Conservation (phyloP, 73 alveolate species). For the Stentor coeruleus region DNA sequence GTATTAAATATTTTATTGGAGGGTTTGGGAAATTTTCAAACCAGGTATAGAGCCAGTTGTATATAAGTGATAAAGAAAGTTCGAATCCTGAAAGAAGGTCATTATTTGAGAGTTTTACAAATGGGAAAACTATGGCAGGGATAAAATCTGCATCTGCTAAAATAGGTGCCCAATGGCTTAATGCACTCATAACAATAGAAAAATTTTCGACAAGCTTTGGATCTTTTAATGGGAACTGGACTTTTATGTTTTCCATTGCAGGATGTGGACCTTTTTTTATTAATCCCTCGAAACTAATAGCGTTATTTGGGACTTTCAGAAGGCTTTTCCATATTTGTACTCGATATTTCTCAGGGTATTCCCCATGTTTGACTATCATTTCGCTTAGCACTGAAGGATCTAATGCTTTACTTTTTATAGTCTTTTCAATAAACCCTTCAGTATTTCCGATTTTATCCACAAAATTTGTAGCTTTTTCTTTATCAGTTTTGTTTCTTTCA, state of each 20-base stretch:
- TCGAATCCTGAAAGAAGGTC: constrained; percentile 12
- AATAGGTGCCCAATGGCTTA: constrained; percentile 56
- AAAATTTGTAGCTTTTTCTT: too few relatives aligned
- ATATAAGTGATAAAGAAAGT: background rate
- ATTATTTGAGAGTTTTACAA: constrained; percentile 20
- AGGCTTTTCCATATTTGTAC: constrained; percentile 38
- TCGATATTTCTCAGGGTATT: constrained; percentile 61
- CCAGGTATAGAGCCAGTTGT: constrained; percentile 17
- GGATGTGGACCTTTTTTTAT: constrained; percentile 46
- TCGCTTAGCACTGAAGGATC: too few relatives aligned
- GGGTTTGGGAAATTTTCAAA: constrained; percentile 24
- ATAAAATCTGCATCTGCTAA: constrained; percentile 44
- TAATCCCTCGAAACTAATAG: constrained; percentile 31
- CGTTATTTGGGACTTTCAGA: constrained; percentile 45
- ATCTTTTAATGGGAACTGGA: constrained; percentile 31
- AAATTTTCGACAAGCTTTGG: constrained; percentile 30
- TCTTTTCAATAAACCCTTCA: too few relatives aligned
- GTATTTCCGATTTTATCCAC: too few relatives aligned
- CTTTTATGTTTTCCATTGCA: constrained; percentile 26
- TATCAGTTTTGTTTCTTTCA: too few relatives aligned
- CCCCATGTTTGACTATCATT: constrained; percentile 48
- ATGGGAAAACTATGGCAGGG: constrained; percentile 58
- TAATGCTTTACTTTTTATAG: too few relatives aligned
- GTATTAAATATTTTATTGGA: background rate
- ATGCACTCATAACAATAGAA: constrained; percentile 35